Evolutionary conservation across 2,329 filamentous ascomycete genomes (phyloP).

Genomic region (Catunica adiposa): DNA sequence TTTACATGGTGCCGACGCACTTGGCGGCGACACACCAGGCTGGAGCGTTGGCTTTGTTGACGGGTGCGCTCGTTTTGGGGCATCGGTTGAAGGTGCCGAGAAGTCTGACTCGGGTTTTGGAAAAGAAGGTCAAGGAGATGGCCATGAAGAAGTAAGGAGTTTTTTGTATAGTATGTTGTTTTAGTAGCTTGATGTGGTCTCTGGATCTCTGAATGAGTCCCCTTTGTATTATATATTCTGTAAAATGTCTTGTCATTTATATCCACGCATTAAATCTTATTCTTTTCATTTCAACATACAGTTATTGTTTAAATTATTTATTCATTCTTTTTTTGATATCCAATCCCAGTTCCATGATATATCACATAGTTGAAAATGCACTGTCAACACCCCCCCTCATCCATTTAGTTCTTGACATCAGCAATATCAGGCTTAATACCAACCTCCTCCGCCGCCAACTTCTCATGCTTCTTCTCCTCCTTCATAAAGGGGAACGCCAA

Average conservation of each 20-base stretch:
- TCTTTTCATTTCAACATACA: neutral
- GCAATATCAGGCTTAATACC: constrained; percentile 41
- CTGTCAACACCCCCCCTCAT: neutral
- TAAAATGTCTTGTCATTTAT: neutral
- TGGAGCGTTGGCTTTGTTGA: constrained; percentile 69
- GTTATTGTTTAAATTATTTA: neutral
- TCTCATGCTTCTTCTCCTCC: constrained; percentile 48
- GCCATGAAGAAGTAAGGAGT: constrained; percentile 9
- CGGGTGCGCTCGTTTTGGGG: constrained; percentile 63
- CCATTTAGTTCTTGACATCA: constrained; percentile 28
- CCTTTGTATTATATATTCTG: neutral
- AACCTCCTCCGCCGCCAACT: constrained; percentile 43
- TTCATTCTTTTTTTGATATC: constrained; percentile 10
- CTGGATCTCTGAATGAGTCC: neutral
- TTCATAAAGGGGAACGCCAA: constrained; percentile 97
- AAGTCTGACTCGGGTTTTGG: constrained; percentile 42
- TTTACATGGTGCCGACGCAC: constrained; percentile 83
- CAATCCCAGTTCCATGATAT: constrained; percentile 12
- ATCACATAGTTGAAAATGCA: neutral
- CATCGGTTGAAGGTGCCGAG: constrained; percentile 61
- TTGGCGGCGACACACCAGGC: constrained; percentile 88
- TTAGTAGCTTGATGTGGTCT: neutral
- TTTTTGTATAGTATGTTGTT: constrained; percentile 3
- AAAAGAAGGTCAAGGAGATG: constrained; percentile 26
- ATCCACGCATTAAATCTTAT: neutral